Evolutionary conservation across 2,329 filamentous ascomycete genomes (phyloP).

Genomic region (Leptographium procerum): DNA sequence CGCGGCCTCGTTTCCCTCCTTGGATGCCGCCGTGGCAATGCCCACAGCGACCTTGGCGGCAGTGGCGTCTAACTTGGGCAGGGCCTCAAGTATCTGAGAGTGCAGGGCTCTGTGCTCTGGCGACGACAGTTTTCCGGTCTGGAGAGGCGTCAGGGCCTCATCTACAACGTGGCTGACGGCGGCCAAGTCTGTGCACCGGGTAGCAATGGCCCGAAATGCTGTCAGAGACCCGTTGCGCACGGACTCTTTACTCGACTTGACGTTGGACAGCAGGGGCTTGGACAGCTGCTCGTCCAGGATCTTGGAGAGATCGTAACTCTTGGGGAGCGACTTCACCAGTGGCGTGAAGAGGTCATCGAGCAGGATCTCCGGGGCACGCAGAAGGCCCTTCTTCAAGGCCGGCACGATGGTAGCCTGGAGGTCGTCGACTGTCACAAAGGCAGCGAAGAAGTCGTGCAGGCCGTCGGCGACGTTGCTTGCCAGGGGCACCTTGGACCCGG

Average conservation of each 20-base stretch:
- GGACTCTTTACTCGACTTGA: slow-evolving; percentile 75
- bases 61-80: slow-evolving; percentile 48
- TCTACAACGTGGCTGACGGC: slow-evolving; percentile 58
- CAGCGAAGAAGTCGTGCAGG: slow-evolving; percentile 69
- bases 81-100: slow-evolving; percentile 62
- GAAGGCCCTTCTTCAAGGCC: slow-evolving; percentile 73
- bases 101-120: slow-evolving; percentile 77
- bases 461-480: slow-evolving; percentile 61
- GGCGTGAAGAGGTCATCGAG: slow-evolving; percentile 67
- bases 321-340: slow-evolving; percentile 58
- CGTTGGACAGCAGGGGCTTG: slow-evolving; percentile 78
- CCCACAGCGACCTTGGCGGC: slow-evolving; percentile 56
- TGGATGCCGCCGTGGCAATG: slow-evolving; percentile 58
- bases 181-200: slow-evolving; percentile 44
- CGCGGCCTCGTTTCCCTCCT: slow-evolving; percentile 83
- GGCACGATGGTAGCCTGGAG: slow-evolving; percentile 66
- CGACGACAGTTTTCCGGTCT: slow-evolving; percentile 69
- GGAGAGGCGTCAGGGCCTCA: slow-evolving; percentile 70
- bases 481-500: slow-evolving; percentile 64
- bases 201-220: slow-evolving; percentile 61
- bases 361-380: slow-evolving; percentile 83
- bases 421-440: slow-evolving; percentile 64
- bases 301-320: slow-evolving; percentile 64
- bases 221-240: slow-evolving; percentile 67
- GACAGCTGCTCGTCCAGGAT: slow-evolving; percentile 60